These are phyloP conservation scores for Scenedesmus sp. DNA, from an alignment of 163 green algal genomes.

Conservation along the genomic window DNA sequence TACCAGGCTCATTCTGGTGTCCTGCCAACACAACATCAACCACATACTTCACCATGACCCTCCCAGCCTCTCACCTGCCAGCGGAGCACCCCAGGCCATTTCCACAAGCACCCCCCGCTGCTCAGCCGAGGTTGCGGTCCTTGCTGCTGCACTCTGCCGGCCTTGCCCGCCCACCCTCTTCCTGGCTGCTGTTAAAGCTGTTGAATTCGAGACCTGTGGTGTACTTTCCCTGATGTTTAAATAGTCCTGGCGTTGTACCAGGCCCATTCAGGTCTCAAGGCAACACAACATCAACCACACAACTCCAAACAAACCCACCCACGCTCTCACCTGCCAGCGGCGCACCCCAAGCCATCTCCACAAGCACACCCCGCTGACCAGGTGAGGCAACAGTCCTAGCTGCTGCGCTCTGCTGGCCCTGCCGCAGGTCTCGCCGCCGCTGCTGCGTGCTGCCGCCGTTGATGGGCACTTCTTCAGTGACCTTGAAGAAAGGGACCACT, in stretches of 20 bases:
- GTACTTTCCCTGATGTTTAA: neutral
- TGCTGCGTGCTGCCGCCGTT: slow-evolving; percentile 12
- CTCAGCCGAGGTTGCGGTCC: too few species aligned
- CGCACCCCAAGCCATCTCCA: slow-evolving; percentile 48
- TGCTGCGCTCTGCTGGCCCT: slow-evolving; percentile 21
- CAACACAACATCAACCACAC: neutral
- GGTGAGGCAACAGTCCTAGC: neutral
- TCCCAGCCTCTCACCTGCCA: neutral
- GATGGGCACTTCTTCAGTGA: slow-evolving; percentile 43
- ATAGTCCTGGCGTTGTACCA: too few species aligned
- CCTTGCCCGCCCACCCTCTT: too few species aligned
- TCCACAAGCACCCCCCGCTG: too few species aligned
- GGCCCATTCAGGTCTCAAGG: neutral
- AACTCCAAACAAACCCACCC: neutral
- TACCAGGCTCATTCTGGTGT: neutral
- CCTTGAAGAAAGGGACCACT: slow-evolving; percentile 62
- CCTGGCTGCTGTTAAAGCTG: too few species aligned
- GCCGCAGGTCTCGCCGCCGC: slow-evolving; percentile 43
- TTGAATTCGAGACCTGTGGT: too few species aligned
- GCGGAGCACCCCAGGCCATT: too few species aligned
- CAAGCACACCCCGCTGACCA: slow-evolving; percentile 12
- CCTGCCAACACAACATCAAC: neutral
- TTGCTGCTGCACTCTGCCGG: too few species aligned
- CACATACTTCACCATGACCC: neutral
- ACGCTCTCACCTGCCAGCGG: slow-evolving; percentile 9